A percentile compares a stretch with the other conserved stretches of the same genome.
Evolutionary conservation across 345 rosid species (phyloP).

Genomic region (Combretum micranthum): DNA sequence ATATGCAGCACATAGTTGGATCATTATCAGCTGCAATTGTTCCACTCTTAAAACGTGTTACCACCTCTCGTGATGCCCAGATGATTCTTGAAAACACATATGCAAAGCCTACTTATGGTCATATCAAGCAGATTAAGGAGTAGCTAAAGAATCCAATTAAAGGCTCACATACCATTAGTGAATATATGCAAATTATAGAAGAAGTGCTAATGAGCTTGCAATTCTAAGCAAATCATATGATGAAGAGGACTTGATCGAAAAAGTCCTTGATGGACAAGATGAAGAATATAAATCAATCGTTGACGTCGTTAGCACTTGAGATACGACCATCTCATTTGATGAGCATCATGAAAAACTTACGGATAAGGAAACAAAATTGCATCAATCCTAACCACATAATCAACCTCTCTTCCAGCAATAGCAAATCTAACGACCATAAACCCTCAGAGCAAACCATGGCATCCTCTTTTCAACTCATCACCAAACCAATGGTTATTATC

Average conservation of each 20-base stretch:
- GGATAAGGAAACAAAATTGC: neutral
- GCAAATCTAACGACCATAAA: no score
- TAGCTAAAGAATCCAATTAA: neutral
- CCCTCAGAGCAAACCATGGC: neutral
- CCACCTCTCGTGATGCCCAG: no score
- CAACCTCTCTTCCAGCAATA: neutral
- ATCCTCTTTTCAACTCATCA: neutral
- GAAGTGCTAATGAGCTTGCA: no score
- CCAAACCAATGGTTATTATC: no score
- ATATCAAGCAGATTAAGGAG: neutral
- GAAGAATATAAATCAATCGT: conserved; percentile 4
- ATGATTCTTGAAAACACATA: neutral
- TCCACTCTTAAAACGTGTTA: no score
- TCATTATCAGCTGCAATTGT: no score
- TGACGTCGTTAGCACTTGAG: neutral
- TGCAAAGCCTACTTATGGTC: neutral
- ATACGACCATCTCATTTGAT: neutral
- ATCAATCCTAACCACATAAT: neutral
- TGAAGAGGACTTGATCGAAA: conserved; percentile 3
- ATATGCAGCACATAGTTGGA: no score
- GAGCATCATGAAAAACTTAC: conserved; percentile 5
- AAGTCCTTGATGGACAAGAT: neutral
- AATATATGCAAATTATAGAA: no score
- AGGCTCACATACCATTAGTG: no score
- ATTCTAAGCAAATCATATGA: no score